Conservation (phyloP, 257 asterid genomes). For the Solanum chiquidenum region DNA sequence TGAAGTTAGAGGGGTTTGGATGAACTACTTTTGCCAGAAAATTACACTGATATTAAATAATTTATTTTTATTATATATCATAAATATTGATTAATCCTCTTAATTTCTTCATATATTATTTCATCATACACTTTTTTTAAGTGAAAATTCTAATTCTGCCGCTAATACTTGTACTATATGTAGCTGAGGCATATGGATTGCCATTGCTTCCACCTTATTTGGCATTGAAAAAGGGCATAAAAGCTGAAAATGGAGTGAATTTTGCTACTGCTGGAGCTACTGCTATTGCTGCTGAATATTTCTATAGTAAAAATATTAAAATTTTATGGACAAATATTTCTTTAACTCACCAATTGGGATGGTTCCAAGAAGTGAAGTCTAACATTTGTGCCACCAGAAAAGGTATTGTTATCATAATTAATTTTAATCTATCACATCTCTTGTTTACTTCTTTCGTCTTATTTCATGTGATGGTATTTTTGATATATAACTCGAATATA, state of each 20-base stretch:
- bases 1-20: not conserved
- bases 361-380: constrained; percentile 63
- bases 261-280: constrained; percentile 90
- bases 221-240: constrained; percentile 19
- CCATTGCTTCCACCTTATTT: constrained; percentile 57
- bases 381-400: constrained; percentile 36
- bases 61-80: not conserved
- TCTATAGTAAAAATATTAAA: constrained; percentile 44
- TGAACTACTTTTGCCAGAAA: not conserved
- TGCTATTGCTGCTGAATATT: constrained; percentile 55
- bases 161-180: not conserved
- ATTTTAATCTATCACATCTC: too few species aligned
- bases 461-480: not conserved
- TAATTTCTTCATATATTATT: not conserved
- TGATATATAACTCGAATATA: not conserved
- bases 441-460: not conserved
- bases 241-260: constrained; percentile 52
- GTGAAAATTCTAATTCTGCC: not conserved
- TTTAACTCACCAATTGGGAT: constrained; percentile 47
- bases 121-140: not conserved
- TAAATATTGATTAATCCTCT: not conserved
- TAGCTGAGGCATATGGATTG: constrained; percentile 77
- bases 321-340: constrained; percentile 63
- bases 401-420: constrained; percentile 21
- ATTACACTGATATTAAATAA: not conserved